Base-by-base conservation (phyloP, 139 green algal genomes). In the Mychonastes homosphaera region DNA sequence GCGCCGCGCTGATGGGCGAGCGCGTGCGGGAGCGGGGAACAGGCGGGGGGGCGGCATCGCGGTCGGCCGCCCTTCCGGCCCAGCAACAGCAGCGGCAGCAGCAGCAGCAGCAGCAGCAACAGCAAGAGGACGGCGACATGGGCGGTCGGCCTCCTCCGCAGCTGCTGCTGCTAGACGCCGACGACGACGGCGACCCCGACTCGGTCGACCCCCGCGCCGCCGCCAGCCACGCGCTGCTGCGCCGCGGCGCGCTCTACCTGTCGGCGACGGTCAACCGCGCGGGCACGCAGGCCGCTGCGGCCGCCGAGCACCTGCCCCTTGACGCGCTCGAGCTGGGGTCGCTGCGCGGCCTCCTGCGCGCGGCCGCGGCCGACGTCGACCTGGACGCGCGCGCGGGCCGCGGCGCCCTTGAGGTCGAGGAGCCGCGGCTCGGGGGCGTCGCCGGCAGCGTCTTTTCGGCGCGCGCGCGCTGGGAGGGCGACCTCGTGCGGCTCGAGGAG, bases 321-420 rank as follows among this genome's bases (percentile, higher is more conserved):
- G 87, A 95, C 58, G 86, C 94, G 63, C 72, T 95, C 50, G 87
- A 95, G 73, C 75, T 90, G 36, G 87, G 79, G 29, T 85, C 71
- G 4, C 75, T 95, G 65, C 55, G 87, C 10, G 87, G 87, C 5
- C 41, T 67, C 10, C 66, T 95, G n/a, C 53, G 79, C 39, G 65
- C 85, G 44, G 72, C 73, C 5, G 64, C 59, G 16, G 69, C 87
- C 54, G 70, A 78, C 29, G 57, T 90, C 10, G 84, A 94, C 72
- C 77, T 78, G 72, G 63, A 55, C 10, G 63, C 64, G 5, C 50
- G 62, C 43, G 58, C 52, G 58, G 70, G 85, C 12, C 67, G 79
- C 15, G 79, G 70, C n/a, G 62, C 53, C 24, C 23, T 81, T 21
- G 33, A 53, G 26, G 64, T 90, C 51, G 64, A 72, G 21, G 62